These are phyloP conservation scores for Pseudocercospora vitis DNA, from an alignment of 2,329 filamentous ascomycete species.

Conservation along the genomic window DNA sequence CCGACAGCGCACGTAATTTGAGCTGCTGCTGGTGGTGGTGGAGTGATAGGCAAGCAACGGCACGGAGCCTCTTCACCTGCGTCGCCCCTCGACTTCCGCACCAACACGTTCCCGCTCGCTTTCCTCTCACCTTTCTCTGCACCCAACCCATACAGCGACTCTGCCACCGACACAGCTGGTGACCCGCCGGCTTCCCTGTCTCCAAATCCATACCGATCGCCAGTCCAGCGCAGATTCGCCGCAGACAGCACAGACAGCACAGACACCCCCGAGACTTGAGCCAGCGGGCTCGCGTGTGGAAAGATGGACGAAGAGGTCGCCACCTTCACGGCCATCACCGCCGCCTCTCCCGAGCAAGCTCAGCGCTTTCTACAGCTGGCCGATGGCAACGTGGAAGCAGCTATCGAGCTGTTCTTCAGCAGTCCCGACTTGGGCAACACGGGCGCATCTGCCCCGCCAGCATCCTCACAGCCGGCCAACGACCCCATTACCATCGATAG, in stretches of 20 bases:
- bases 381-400: conserved; percentile 80
- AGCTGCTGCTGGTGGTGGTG: too few relatives aligned
- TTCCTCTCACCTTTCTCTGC: neutral
- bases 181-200: too few relatives aligned
- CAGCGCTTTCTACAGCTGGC: conserved; percentile 80
- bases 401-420: conserved; percentile 86
- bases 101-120: too few relatives aligned
- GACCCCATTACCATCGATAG: conserved; percentile 75
- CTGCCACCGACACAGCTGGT: too few relatives aligned
- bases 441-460: conserved; percentile 37
- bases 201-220: too few relatives aligned
- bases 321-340: conserved; percentile 80
- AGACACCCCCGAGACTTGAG: neutral
- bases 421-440: conserved; percentile 59
- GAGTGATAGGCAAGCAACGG: too few relatives aligned
- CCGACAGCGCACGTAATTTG: neutral
- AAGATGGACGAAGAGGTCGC: conserved; percentile 61
- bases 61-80: too few relatives aligned
- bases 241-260: too few relatives aligned
- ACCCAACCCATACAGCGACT: neutral
- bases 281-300: conserved; percentile 7
- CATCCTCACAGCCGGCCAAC: conserved; percentile 38
- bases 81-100: too few relatives aligned
- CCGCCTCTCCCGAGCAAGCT: conserved; percentile 70
- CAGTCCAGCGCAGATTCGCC: too few relatives aligned